Conservation (phyloP, 83 land plant genomes). For the Thuja plicata region DNA sequence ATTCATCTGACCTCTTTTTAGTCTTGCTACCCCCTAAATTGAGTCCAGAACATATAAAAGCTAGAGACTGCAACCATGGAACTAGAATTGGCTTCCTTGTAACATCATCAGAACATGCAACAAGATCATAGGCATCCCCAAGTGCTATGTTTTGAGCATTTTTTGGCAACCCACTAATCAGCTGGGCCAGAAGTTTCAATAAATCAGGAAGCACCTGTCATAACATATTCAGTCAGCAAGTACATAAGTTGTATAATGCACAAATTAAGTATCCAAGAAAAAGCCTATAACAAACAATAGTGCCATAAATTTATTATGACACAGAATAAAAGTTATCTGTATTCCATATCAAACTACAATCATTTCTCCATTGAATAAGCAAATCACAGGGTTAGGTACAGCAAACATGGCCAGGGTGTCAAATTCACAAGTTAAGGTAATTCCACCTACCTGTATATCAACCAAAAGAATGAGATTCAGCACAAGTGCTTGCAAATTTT, state of each 20-base stretch:
- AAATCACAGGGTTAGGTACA: not conserved
- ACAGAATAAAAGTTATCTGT: not conserved
- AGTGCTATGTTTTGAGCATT: conserved; percentile 57
- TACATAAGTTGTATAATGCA: not conserved
- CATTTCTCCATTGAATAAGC: not conserved
- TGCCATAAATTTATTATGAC: not conserved
- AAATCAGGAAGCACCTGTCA: conserved; percentile 80
- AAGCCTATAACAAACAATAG: not conserved
- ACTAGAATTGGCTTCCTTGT: conserved; percentile 80
- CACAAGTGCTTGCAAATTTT: conserved; percentile 67
- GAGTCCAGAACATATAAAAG: conserved; percentile 30
- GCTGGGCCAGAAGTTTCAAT: conserved; percentile 69
- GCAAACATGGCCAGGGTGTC: not conserved
- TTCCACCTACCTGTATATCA: conserved; percentile 77
- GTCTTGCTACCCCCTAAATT: not conserved
- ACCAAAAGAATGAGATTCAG: conserved; percentile 71
- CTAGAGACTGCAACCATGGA: conserved; percentile 96
- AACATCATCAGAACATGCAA: conserved; percentile 90
- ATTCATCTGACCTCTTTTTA: not conserved
- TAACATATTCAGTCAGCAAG: conserved; percentile 10
- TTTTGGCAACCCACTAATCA: conserved; percentile 52
- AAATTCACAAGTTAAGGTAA: conserved; percentile 4
- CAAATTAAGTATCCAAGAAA: not conserved
- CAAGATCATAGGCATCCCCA: conserved; percentile 54
- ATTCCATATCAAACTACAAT: not conserved